Evolutionary conservation across 2,329 filamentous ascomycete species (phyloP).

Genomic region (Cladophialophora yegresii): DNA sequence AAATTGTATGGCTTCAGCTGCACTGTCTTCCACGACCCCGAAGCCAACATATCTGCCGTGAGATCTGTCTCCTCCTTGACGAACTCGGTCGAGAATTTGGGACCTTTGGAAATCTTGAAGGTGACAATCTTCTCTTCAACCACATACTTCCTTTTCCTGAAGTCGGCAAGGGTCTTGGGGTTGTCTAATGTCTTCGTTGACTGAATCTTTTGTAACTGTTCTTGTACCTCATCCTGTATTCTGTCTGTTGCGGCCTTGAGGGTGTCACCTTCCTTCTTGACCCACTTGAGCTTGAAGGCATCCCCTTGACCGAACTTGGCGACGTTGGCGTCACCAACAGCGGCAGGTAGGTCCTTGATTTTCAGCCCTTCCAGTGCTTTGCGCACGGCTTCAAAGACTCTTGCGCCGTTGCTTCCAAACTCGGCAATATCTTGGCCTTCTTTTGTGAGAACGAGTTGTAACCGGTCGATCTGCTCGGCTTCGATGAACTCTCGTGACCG

Average conservation of each 20-base stretch:
- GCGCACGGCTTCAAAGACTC: constrained; percentile 74
- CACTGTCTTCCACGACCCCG: constrained; percentile 87
- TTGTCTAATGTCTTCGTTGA: constrained; percentile 69
- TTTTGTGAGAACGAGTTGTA: constrained; percentile 73
- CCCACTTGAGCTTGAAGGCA: constrained; percentile 77
- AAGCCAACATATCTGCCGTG: constrained; percentile 85
- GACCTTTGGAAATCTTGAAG: constrained; percentile 81
- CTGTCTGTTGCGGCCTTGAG: constrained; percentile 63
- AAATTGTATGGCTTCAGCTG: constrained; percentile 85
- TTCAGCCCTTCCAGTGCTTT: constrained; percentile 76
- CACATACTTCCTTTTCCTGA: constrained; percentile 91
- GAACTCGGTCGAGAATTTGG: constrained; percentile 85
- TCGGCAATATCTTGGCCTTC: constrained; percentile 72
- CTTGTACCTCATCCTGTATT: constrained; percentile 76
- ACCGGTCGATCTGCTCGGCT: constrained; percentile 79
- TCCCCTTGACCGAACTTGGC: constrained; percentile 81
- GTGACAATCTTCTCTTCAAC: constrained; percentile 78
- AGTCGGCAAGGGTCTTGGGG: constrained; percentile 72
- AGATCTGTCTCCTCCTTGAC: constrained; percentile 92
- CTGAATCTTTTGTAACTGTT: constrained; percentile 73
- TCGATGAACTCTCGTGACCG: constrained; percentile 80
- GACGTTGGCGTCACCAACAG: constrained; percentile 49
- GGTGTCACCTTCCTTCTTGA: constrained; percentile 63
- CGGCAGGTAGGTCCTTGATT: constrained; percentile 66
- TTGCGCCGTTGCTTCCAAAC: constrained; percentile 79